Conservation (phyloP, 1,284 basidiomycete species). For the Agroathelia rolfsii region DNA sequence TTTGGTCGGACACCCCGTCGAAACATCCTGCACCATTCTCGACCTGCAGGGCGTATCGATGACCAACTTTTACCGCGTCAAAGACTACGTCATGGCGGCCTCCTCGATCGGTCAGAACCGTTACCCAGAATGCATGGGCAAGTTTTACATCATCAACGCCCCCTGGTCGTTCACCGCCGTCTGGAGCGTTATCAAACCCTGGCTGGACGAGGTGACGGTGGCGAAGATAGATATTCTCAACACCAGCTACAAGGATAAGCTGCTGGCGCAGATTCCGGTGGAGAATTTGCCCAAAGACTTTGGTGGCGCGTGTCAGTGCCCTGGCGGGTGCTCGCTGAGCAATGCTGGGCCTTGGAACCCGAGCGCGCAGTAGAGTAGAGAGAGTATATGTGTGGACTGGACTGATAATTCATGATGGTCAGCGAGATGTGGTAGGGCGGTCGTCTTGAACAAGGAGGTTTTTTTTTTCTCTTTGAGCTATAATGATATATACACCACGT, state of each 20-base stretch:
- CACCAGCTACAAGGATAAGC: conserved; percentile 52
- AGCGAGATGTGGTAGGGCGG: conserved; percentile 41
- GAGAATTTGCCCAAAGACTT: conserved; percentile 82
- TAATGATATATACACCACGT: too few relatives aligned
- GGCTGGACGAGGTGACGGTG: conserved; percentile 93
- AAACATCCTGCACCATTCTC: conserved; percentile 98
- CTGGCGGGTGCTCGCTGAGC: conserved; percentile 77
- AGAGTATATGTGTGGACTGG: too few relatives aligned
- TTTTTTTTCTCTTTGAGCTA: too few relatives aligned
- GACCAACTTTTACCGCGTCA: conserved; percentile 83
- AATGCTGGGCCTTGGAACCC: conserved; percentile 92
- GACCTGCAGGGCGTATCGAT: conserved; percentile 82
- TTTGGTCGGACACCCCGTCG: conserved; percentile 75
- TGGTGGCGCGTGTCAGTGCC: conserved; percentile 77
- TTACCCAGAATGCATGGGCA: conserved; percentile 93
- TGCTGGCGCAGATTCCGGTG: conserved; percentile 72
- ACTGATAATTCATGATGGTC: too few relatives aligned
- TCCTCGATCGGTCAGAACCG: conserved; percentile 82
- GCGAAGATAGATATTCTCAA: conserved; percentile 86
- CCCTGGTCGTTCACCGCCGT: conserved; percentile 89
- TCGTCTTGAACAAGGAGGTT: conserved; percentile 67
- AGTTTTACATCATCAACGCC: conserved; percentile 93
- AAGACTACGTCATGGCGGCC: conserved; percentile 82
- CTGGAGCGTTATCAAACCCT: conserved; percentile 86
- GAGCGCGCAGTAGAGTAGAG: conserved; percentile 8